Percentiles rank a stretch among this genome's conserved stretches.
These are phyloP conservation scores for Incumbomyces delicatus DNA, from an alignment of 2,329 filamentous ascomycete species.

Conservation along the genomic window DNA sequence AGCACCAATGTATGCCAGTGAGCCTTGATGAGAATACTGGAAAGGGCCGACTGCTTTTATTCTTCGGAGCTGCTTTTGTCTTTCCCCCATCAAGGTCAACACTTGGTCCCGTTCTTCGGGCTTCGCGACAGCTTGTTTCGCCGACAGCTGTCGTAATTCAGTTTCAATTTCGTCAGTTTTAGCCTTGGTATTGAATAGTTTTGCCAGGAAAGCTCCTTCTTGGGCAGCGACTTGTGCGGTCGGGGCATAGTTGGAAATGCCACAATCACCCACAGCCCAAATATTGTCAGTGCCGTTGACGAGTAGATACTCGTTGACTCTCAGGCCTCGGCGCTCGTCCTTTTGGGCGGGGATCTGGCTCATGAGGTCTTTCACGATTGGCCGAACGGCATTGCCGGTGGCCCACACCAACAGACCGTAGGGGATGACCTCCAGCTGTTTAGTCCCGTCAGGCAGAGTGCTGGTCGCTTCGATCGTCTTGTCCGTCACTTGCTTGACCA, in stretches of 20 bases:
- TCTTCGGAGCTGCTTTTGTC: constrained; percentile 77
- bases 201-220: constrained; percentile 88
- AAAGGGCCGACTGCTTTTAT: constrained; percentile 96
- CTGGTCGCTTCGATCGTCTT: constrained; percentile 87
- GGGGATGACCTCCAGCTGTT: constrained; percentile 70
- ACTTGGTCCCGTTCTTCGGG: constrained; percentile 48
- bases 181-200: constrained; percentile 98
- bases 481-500: constrained; percentile 94
- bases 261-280: constrained; percentile 96
- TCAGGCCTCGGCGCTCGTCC: constrained; percentile 85
- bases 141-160: constrained; percentile 61
- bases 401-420: constrained; percentile 98
- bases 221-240: constrained; percentile 94
- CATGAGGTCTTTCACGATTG: constrained; percentile 86
- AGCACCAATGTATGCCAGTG: constrained; percentile 92
- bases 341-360: constrained; percentile 85
- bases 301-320: constrained; percentile 97
- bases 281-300: constrained; percentile 95
- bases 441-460: constrained; percentile 71
- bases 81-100: constrained; percentile 67
- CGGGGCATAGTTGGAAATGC: constrained; percentile 92
- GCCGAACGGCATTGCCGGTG: constrained; percentile 87
- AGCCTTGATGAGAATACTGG: constrained; percentile 96
- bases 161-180: constrained; percentile 76
- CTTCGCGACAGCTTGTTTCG: constrained; percentile 57